These are phyloP conservation scores for Vitis amurensis DNA, from an alignment of 164 flowering plant species.

Conservation along the genomic window DNA sequence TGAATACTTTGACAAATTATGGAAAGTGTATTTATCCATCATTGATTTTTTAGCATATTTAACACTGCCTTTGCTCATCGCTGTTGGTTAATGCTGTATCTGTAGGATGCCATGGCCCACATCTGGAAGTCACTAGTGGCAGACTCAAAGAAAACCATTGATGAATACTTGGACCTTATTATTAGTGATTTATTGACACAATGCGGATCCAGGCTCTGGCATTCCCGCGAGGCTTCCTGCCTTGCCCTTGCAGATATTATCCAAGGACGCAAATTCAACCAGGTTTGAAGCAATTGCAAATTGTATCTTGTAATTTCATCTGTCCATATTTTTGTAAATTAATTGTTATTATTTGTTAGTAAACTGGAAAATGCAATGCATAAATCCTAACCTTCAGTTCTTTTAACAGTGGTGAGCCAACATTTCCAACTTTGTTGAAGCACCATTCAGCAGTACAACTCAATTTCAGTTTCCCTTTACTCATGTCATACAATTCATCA, in stretches of 20 bases:
- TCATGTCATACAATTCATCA: no score
- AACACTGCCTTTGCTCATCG: neutral
- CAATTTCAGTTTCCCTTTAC: no score
- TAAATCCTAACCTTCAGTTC: no score
- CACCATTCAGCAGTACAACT: no score
- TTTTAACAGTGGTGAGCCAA: no score
- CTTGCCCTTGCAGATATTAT: conserved; percentile 93
- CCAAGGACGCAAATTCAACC: conserved; percentile 89
- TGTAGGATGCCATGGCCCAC: conserved; percentile 96
- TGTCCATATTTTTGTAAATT: no score
- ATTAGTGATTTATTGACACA: conserved; percentile 78
- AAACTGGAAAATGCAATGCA: no score
- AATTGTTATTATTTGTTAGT: no score
- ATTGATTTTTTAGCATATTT: neutral
- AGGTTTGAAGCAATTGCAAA: conserved; percentile 41
- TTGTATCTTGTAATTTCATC: no score
- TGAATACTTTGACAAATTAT: neutral
- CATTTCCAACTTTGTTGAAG: no score
- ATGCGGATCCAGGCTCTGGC: conserved; percentile 97
- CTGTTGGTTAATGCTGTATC: conserved; percentile 15
- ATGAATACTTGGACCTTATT: conserved; percentile 77
- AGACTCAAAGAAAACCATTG: conserved; percentile 86
- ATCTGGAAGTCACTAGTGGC: conserved; percentile 95
- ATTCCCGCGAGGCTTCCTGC: conserved; percentile 95
- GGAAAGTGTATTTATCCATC: no score